A percentile compares a stretch with the other conserved stretches of the same genome.
Evolutionary conservation across 345 rosid species (phyloP).

Genomic region (Eucalyptus erythrocorys): DNA sequence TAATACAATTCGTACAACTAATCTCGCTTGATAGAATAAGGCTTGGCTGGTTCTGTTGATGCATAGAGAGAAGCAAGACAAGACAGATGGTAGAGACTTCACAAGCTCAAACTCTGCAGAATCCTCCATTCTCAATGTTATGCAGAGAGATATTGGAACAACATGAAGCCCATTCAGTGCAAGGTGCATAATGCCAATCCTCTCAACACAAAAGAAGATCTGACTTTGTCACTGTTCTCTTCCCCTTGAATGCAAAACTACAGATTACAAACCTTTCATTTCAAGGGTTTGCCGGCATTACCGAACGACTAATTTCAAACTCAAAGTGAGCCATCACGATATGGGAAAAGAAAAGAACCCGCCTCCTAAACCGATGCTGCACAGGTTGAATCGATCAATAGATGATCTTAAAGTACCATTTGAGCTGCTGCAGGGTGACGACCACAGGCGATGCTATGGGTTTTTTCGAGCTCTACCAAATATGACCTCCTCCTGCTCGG

Average conservation of each 20-base stretch:
- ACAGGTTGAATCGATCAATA: background rate
- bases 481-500: slow-evolving; percentile 4
- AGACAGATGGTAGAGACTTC: background rate
- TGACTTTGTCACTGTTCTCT: background rate
- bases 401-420: background rate
- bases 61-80: background rate
- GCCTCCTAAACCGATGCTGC: background rate
- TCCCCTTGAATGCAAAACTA: background rate
- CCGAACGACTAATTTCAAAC: background rate
- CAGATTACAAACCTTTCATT: background rate
- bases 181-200: background rate
- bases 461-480: background rate
- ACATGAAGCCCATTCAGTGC: background rate
- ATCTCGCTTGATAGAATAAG: background rate
- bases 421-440: background rate
- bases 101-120: background rate
- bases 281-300: background rate
- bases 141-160: background rate
- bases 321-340: background rate
- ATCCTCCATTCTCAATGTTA: background rate
- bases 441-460: background rate
- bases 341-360: background rate
- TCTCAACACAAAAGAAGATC: background rate
- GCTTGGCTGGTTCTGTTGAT: background rate
- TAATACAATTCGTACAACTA: background rate